Base-by-base conservation (phyloP, 306 rosid genomes). In the Pterocarpus macrocarpus region DNA sequence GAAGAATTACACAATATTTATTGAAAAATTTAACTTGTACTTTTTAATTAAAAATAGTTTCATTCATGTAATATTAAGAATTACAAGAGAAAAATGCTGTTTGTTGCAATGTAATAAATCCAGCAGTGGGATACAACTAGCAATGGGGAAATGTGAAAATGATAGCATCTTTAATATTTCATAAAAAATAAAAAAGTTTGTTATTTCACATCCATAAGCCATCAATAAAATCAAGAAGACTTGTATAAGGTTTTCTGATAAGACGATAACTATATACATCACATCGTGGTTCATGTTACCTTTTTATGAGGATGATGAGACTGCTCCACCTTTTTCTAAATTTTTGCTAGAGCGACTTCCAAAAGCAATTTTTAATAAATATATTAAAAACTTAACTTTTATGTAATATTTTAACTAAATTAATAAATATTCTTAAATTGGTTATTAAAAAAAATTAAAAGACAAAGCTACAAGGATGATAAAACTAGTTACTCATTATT, bases 181-280 rank as follows among this genome's bases (percentile, higher is more conserved):
- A 28, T 49, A 49, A 49, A 13, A 7, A 49, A 49, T 1, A 7
- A 49, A 34, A 39, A 22, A 7, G 11, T 64, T 10, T 71, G 65
- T 71, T 62, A 62, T 71, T 63, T 63, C 79, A 50, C 79, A 80
- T 67, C 64, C 34, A 32, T 15, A 35, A 63, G 1, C 17, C 77
- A 78, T 79, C 52, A 13, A 8, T 15, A 3, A n/a, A 57, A 69
- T 30, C 8, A 33, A 47, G 16, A 47, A 11, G 76, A 81, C 28
- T 30, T 28, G 59, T 36, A 36, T 30, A 38, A 52, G 68, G 34
- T 14, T 30, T 63, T 77, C n/a, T 64, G 82, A 77, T 77, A 69
- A 70, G 82, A 76, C 82, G 86, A 77, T 53, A 77, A 70, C 75
- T 16, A 62, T 32, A 52, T 34, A 64, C 75, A 77, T 77, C 82